A percentile compares a stretch with the other conserved stretches of the same genome.
These are phyloP conservation scores for Diaporthe destruens DNA, from an alignment of 2,329 filamentous ascomycete species.

Conservation along the genomic window DNA sequence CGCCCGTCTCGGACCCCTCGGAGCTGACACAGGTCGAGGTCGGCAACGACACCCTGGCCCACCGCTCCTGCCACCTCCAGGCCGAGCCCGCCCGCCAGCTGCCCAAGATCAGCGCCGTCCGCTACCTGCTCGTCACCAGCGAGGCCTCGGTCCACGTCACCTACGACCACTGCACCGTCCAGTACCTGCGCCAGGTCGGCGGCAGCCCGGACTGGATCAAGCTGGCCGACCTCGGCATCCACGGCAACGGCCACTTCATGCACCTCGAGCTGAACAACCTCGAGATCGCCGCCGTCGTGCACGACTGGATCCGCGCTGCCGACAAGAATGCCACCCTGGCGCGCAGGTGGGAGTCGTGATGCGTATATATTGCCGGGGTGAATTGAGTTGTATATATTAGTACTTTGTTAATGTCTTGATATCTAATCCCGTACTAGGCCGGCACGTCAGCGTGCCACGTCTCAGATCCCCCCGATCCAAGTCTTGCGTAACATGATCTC, in stretches of 20 bases:
- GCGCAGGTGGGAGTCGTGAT: slow-evolving; percentile 5
- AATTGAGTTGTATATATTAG: not conserved
- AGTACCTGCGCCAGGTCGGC: slow-evolving; percentile 62
- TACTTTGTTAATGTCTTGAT: slow-evolving; percentile 25
- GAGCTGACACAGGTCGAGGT: slow-evolving; percentile 47
- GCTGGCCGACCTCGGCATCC: slow-evolving; percentile 58
- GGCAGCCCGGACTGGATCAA: slow-evolving; percentile 58
- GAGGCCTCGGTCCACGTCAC: slow-evolving; percentile 64
- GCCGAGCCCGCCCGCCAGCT: slow-evolving; percentile 53
- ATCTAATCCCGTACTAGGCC: slow-evolving; percentile 1
- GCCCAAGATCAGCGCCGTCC: slow-evolving; percentile 58
- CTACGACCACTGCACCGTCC: slow-evolving; percentile 67
- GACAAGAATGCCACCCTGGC: slow-evolving; percentile 24
- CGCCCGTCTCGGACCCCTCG: slow-evolving; percentile 44
- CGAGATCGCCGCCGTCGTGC: slow-evolving; percentile 39
- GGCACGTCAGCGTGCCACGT: not conserved
- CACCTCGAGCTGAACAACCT: slow-evolving; percentile 61
- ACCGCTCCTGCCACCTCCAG: slow-evolving; percentile 48
- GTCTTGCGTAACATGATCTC: not conserved
- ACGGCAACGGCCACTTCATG: slow-evolving; percentile 64
- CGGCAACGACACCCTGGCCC: slow-evolving; percentile 44
- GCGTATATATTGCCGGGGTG: not conserved
- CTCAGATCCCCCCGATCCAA: not conserved
- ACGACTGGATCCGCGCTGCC: slow-evolving; percentile 35
- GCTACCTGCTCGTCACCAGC: slow-evolving; percentile 60